These are phyloP conservation scores for Candida insectalens DNA, from an alignment of 805 yeast genomes.

Conservation along the genomic window DNA sequence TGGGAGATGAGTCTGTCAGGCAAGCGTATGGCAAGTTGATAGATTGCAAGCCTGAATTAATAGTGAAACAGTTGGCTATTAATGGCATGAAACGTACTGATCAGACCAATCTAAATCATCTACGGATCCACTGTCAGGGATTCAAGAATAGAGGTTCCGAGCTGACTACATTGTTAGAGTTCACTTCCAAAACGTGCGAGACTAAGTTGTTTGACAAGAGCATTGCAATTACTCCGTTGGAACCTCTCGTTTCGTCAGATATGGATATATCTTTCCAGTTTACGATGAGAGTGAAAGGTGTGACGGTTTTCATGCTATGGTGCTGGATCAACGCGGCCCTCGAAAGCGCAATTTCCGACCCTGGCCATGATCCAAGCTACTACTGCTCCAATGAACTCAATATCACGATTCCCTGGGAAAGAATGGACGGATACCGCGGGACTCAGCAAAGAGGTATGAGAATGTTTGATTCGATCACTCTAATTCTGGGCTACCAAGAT, in stretches of 20 bases:
- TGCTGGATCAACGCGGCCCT: slow-evolving; percentile 10
- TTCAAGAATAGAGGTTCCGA: slow-evolving; percentile 1
- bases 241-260: background rate
- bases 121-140: background rate
- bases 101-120: background rate
- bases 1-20: slow-evolving; percentile 2
- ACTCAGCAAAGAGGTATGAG: background rate
- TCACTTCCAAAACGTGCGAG: background rate
- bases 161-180: background rate
- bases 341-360: slow-evolving; percentile 9
- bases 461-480: slow-evolving; percentile 1
- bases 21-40: slow-evolving; percentile 4
- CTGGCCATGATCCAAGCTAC: background rate
- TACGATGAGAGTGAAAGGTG: slow-evolving; percentile 4
- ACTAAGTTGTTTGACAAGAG: background rate
- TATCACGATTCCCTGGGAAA: slow-evolving; percentile 2
- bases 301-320: slow-evolving; percentile 8
- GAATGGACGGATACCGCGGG: slow-evolving; percentile 4
- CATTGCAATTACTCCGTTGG: background rate
- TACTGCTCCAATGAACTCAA: background rate
- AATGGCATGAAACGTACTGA: background rate
- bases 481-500: background rate
- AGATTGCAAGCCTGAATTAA: slow-evolving; percentile 3
- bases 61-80: slow-evolving; percentile 5
- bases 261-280: slow-evolving; percentile 8